Evolutionary conservation across 1,139 yeast genomes (phyloP), one percentile per base, ranked within the genome.

Genomic region (Sugiyamaella paludigena): DNA sequence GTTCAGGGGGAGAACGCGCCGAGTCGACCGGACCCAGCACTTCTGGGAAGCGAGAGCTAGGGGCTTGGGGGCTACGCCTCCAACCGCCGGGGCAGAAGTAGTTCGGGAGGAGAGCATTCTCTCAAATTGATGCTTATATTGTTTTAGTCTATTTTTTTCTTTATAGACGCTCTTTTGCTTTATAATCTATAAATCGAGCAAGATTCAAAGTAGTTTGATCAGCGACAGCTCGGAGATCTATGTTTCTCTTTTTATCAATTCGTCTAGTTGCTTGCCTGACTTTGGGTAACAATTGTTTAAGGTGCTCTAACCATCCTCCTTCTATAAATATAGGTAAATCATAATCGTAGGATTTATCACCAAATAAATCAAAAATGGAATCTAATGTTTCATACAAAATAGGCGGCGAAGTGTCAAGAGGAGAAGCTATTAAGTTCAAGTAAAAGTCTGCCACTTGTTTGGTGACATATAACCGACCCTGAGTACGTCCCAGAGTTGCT

Each of bases 101-200:
- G n/a, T n/a, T n/a, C n/a, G n/a, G n/a, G n/a, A n/a, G n/a, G n/a
- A n/a, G n/a, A n/a, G n/a, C n/a, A n/a, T n/a, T n/a, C n/a, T n/a
- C n/a, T n/a, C n/a, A n/a, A n/a, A n/a, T n/a, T n/a, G n/a, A n/a
- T n/a, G n/a, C n/a, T n/a, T n/a, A n/a, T n/a, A n/a, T n/a, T n/a
- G n/a, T n/a, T n/a, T n/a, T n/a, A n/a, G n/a, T 19, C 5, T 19
- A 19, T 19, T 4, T 19, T 19, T 19, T 35, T 26, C 37, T n/a
- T n/a, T 46, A 44, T 13, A 33, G 29, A 39, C 53, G 59, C 60
- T 79, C 83, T 36, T 60, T 61, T 48, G 64, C 59, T 62, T 92
- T 92, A 69, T 92, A 92, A 50, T 79, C 79, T 49, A 91, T 79
- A 64, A 92, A 92, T 51, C 95, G 75, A 8, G 77, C 81, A 59